Evolutionary conservation across 2,329 filamentous ascomycete genomes (phyloP).

Genomic region (Berkeleyomyces basicola): DNA sequence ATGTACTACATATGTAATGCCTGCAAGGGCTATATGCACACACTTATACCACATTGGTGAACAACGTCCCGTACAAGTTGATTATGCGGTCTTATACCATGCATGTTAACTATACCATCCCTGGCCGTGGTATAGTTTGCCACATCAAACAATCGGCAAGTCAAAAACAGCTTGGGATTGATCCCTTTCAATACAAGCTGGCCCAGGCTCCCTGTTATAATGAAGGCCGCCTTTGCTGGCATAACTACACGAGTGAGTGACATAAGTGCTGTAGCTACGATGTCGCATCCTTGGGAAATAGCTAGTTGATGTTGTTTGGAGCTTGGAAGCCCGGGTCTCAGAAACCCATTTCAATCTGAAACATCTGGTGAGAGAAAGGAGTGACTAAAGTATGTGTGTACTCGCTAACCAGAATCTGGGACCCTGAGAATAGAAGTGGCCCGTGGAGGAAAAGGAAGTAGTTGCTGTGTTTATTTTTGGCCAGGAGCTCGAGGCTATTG

Average conservation of each 20-base stretch:
- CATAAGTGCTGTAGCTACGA: too few species aligned
- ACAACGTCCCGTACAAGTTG: background rate
- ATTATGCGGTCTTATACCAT: background rate
- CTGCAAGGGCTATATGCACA: conserved; percentile 1
- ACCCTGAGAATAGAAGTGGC: background rate
- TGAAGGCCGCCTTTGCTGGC: too few species aligned
- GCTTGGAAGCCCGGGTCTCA: background rate
- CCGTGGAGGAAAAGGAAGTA: background rate
- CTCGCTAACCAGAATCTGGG: background rate
- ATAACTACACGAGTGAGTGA: too few species aligned
- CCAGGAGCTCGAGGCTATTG: background rate
- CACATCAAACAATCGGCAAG: too few species aligned
- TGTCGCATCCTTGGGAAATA: too few species aligned
- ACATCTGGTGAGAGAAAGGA: background rate
- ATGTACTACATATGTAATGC: background rate
- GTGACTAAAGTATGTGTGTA: background rate
- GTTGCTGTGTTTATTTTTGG: background rate
- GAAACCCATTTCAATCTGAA: conserved; percentile 1
- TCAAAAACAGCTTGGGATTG: too few species aligned
- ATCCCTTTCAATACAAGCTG: too few species aligned
- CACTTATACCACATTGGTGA: conserved; percentile 1
- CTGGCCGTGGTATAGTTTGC: background rate
- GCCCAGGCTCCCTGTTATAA: too few species aligned
- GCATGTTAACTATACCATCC: background rate
- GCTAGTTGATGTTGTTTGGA: background rate